Evolutionary conservation across 2,329 filamentous ascomycete genomes (phyloP).

Genomic region (Cordyceps pruinosa): DNA sequence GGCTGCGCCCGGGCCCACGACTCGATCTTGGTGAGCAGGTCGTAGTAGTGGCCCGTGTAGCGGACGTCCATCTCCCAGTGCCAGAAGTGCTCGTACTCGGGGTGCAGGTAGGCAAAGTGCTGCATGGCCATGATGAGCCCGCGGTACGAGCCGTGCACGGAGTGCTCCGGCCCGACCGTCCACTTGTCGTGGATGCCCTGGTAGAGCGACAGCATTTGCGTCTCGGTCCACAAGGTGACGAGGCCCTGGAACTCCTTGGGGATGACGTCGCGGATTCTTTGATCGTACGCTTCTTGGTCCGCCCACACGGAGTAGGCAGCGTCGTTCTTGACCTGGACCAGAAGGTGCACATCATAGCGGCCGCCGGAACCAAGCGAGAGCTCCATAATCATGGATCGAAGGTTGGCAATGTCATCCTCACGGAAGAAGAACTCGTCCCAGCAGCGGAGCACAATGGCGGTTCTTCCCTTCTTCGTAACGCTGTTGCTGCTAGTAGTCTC

Average conservation of each 20-base stretch:
- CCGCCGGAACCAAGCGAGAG: conserved; percentile 73
- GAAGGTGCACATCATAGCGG: conserved; percentile 78
- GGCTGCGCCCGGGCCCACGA: conserved; percentile 67
- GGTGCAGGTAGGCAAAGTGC: conserved; percentile 81
- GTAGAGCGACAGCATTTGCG: conserved; percentile 87
- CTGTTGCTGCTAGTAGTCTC: conserved; percentile 16
- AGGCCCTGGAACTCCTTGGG: conserved; percentile 84
- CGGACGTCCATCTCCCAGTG: conserved; percentile 93
- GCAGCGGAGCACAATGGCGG: conserved; percentile 72
- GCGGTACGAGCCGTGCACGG: conserved; percentile 87
- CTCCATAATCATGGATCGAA: conserved; percentile 80
- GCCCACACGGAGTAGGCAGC: conserved; percentile 71
- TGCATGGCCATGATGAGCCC: conserved; percentile 92
- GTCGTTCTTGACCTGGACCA: conserved; percentile 78
- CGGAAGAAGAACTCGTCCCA: conserved; percentile 77
- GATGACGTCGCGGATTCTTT: conserved; percentile 59
- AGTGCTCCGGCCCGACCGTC: conserved; percentile 56
- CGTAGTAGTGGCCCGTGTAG: conserved; percentile 82
- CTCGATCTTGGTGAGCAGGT: conserved; percentile 62
- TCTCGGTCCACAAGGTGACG: conserved; percentile 87
- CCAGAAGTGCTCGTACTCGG: conserved; percentile 88
- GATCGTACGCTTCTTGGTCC: conserved; percentile 60
- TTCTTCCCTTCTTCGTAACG: conserved; percentile 43
- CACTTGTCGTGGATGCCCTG: conserved; percentile 78
- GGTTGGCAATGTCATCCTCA: conserved; percentile 71